A percentile compares a stretch with the other conserved stretches of the same genome.
Evolutionary conservation across 352 stramenopile species (phyloP).

Genomic region (Pseudoperonospora humuli): DNA sequence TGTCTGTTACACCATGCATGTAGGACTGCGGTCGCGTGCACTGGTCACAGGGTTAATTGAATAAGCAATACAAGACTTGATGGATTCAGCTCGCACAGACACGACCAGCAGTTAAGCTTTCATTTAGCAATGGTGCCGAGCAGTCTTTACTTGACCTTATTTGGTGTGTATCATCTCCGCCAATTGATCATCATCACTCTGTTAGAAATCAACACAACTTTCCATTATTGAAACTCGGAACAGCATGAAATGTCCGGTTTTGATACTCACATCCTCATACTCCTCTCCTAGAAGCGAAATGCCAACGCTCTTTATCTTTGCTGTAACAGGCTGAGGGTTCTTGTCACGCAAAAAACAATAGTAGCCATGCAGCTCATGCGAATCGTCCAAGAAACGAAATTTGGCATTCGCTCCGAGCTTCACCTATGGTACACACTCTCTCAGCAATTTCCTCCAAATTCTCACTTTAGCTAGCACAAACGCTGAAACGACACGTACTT

Average conservation of each 20-base stretch:
- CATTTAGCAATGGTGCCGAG: not conserved
- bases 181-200: conserved; percentile 21
- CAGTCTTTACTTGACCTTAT: conserved; percentile 1
- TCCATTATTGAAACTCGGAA: not conserved
- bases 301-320: not conserved
- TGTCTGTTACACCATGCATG: conserved; percentile 6
- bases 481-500: conserved; percentile 11
- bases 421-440: conserved; percentile 15
- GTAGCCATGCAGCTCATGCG: conserved; percentile 30
- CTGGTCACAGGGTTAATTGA: too few species aligned
- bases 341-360: conserved; percentile 40
- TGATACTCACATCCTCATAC: conserved; percentile 27
- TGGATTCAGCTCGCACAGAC: too few species aligned
- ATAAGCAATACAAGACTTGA: too few species aligned
- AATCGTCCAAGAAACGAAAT: conserved; percentile 32
- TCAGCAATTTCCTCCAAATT: not conserved
- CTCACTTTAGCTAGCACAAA: not conserved
- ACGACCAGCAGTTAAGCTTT: not conserved
- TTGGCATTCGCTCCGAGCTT: conserved; percentile 27
- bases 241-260: not conserved
- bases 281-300: conserved; percentile 32
- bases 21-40: too few species aligned
- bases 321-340: conserved; percentile 11
- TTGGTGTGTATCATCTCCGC: conserved; percentile 1
- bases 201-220: too few species aligned